These are phyloP conservation scores for Aureobasidium zeae DNA, from an alignment of 2,329 filamentous ascomycete genomes.

Conservation along the genomic window DNA sequence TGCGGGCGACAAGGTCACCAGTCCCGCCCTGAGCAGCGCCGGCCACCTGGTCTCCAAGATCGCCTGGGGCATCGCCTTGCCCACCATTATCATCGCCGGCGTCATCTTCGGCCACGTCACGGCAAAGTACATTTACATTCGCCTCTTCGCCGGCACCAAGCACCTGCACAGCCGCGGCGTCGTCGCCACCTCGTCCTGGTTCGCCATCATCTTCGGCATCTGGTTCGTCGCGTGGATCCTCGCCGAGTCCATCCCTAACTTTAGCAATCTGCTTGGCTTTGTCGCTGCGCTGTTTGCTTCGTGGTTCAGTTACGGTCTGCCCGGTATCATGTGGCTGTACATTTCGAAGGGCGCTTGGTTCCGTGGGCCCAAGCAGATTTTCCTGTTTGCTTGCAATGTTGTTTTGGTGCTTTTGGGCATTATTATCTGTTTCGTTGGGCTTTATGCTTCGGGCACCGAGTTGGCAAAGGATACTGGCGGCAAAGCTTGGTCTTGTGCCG, in stretches of 20 bases:
- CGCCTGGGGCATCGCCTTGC: constrained; percentile 59
- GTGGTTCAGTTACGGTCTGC: constrained; percentile 45
- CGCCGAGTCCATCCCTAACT: constrained; percentile 38
- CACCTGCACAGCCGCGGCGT: constrained; percentile 29
- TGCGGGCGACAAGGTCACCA: constrained; percentile 50
- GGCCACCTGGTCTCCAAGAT: constrained; percentile 48
- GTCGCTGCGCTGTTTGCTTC: constrained; percentile 53
- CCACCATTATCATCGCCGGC: constrained; percentile 62
- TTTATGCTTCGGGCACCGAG: constrained; percentile 18
- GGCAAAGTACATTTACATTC: constrained; percentile 56
- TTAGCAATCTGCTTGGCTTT: constrained; percentile 16
- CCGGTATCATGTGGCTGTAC: constrained; percentile 28
- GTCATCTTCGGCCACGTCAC: constrained; percentile 60
- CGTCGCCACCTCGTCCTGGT: constrained; percentile 47
- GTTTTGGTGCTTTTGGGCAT: constrained; percentile 29
- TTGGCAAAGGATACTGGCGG: constrained; percentile 10
- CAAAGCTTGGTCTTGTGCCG: constrained; percentile 13
- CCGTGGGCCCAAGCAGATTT: constrained; percentile 33
- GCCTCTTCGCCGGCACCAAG: constrained; percentile 53
- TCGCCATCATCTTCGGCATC: constrained; percentile 45
- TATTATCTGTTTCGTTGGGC: constrained; percentile 24
- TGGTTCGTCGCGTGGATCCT: constrained; percentile 59
- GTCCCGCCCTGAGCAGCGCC: constrained; percentile 57
- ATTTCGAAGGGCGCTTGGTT: constrained; percentile 38
- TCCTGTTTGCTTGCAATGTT: constrained; percentile 35